Conservation (phyloP, 2,329 filamentous ascomycete genomes). For the Curvularia lunata region DNA sequence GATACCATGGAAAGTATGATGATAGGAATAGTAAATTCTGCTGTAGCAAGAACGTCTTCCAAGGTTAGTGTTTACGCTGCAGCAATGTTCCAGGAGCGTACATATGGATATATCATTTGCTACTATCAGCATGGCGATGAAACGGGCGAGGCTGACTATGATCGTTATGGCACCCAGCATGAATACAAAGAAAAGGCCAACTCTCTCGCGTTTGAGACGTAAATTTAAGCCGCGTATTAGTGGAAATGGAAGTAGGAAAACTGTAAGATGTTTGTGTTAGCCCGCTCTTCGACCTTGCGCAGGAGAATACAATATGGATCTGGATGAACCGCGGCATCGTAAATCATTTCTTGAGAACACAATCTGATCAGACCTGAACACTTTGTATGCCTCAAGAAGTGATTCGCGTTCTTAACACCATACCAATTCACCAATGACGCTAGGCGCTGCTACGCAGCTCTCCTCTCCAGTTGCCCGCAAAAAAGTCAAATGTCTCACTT, state of each 20-base stretch:
- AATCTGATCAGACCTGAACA: background rate
- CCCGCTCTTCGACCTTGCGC: background rate
- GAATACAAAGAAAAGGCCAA: background rate
- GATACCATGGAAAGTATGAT: background rate
- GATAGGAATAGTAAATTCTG: background rate
- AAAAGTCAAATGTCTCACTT: background rate
- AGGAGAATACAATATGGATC: background rate
- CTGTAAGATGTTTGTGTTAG: background rate
- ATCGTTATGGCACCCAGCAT: background rate
- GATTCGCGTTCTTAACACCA: background rate
- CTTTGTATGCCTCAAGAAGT: background rate
- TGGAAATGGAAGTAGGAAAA: background rate
- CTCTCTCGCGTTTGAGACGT: background rate
- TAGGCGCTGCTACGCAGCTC: background rate
- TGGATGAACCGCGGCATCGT: no score
- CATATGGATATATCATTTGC: background rate
- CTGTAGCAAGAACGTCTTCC: background rate
- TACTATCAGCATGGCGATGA: background rate
- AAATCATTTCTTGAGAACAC: background rate
- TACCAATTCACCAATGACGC: background rate
- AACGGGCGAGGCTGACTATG: background rate
- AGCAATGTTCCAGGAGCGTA: background rate
- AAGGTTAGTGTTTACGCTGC: background rate
- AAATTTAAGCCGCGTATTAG: background rate
- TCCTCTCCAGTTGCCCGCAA: background rate